Evolutionary conservation across 805 yeast genomes (phyloP), one percentile per base, ranked within the genome.

Genomic region (Yamadazyma kitorensis): DNA sequence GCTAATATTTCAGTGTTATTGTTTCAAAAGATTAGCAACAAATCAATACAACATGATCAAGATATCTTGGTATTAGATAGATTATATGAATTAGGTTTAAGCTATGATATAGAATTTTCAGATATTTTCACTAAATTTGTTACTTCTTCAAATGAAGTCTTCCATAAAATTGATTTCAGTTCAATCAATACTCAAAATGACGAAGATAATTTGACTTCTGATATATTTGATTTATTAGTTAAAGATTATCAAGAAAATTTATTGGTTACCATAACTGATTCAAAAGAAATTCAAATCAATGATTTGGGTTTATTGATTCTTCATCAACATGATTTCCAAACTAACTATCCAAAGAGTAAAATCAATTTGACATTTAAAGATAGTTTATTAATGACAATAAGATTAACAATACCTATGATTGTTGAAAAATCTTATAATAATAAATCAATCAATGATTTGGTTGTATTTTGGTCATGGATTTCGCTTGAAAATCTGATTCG

Each of bases 21-120:
- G 13, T 33, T 38, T n/a, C 13, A 30, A 6, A 58, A 16, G 25
- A 60, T 26, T 44, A 33, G 30, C 44, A 49, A 34, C 44, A 45
- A 27, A 44, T 32, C 24, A 8, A n/a, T 36, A 12, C 24, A 18
- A 3, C 25, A 29, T 15, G 9, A 2, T 22, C 35, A 19, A 13
- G 22, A 33, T 26, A 28, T 37, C 29, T 6, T 21, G 0, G 59
- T 51, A 5, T 21, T 43, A 37, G 62, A 41, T 29, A 56, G 61
- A 37, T 51, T 38, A 17, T 43, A 44, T 25, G 62, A 54, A 34
- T 61, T 87, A 39, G 72, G 83, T 0, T 49, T 67, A 20, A 76
- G 93, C 3, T 75, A 74, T 56, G 98, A 89, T 55, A 50, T 86
- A 33, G 76, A 81, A 33, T 59, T 79, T 9, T 59, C 57, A n/a